Evolutionary conservation across 139 green algal genomes (phyloP), one percentile per base, ranked within the genome.

Genomic region (Coccomyxa sp.): DNA sequence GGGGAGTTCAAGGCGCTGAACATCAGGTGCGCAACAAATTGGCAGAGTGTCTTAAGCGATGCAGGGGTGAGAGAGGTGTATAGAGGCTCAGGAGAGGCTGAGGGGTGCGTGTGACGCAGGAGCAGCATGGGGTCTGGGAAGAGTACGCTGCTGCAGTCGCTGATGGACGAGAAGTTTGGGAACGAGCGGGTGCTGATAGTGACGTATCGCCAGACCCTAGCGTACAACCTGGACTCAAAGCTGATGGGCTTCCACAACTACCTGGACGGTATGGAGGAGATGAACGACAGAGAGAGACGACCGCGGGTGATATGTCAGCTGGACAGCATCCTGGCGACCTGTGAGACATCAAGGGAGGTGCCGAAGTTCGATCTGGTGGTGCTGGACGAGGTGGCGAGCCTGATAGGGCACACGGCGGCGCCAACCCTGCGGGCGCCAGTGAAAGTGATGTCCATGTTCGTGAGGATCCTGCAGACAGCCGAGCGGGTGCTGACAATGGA

Each of bases 161-260:
- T 73, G n/a, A 73, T 73, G n/a, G 68, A 73, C 31, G 68, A 73
- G 31, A 36, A 34, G n/a, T 73, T 36, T 39, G n/a, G n/a, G 68
- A 73, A 36, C 16, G 44, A 58, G 44, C 31, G 31, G 27, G 2
- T 64, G 41, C 38, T 70, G 27, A 37, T 77, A 16, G 24, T 77
- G 24, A 77, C 68, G n/a, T 81, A 81, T 68, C 36, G 77, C 24
- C 77, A 77, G 69, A 77, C 68, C 9, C 69, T 81, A 39, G 77
- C 77, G 14, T 50, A 64, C 1, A 64, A 81, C 55, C 31, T 73
- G 38, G n/a, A 54, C 2, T 36, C 55, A 0, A 81, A 81, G 77
- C 77, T 81, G n/a, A 68, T 73, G 7, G 77, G 69, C 68, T 77
- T 81, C 39, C 39, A 70, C 34, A 69, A 68, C 68, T 81, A 81